A percentile compares a stretch with the other conserved stretches of the same genome.
Evolutionary conservation across 1,284 basidiomycete species (phyloP).

Genomic region (Leccinum angustisporum): DNA sequence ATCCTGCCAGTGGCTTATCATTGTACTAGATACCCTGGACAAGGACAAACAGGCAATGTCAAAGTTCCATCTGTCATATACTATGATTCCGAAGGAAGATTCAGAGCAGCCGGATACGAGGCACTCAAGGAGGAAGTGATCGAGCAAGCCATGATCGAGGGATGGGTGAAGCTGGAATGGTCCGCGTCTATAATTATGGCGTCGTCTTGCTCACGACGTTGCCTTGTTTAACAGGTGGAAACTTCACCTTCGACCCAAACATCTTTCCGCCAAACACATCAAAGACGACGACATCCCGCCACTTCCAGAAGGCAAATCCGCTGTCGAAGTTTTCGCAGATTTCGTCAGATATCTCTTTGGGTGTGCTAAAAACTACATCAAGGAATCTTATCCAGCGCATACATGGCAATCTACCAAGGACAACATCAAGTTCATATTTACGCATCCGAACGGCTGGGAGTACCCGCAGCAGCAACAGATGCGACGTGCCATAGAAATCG

Average conservation of each 20-base stretch:
- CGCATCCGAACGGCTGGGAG: slow-evolving; percentile 10
- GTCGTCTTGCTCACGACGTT: slow-evolving; percentile 22
- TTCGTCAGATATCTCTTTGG: slow-evolving; percentile 48
- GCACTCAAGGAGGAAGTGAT: slow-evolving; percentile 32
- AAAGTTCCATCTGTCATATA: neutral
- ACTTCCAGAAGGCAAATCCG: slow-evolving; percentile 44
- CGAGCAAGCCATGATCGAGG: slow-evolving; percentile 41
- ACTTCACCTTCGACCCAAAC: slow-evolving; percentile 46
- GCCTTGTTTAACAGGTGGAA: slow-evolving; percentile 46
- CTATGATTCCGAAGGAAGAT: neutral
- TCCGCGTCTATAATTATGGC: slow-evolving; percentile 27
- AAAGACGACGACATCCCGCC: slow-evolving; percentile 36
- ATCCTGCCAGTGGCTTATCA: neutral
- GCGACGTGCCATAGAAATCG: slow-evolving; percentile 35
- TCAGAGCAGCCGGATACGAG: slow-evolving; percentile 47
- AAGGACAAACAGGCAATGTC: neutral
- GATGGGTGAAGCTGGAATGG: slow-evolving; percentile 47
- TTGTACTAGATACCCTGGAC: neutral
- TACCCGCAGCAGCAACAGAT: slow-evolving; percentile 39
- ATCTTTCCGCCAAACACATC: slow-evolving; percentile 25
- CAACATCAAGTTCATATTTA: slow-evolving; percentile 37
- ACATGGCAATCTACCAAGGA: neutral
- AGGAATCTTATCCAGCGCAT: slow-evolving; percentile 41
- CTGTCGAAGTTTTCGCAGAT: slow-evolving; percentile 47
- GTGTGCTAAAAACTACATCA: slow-evolving; percentile 46